Evolutionary conservation across 1,284 basidiomycete genomes (phyloP).

Genomic region (Ceratobasidium sp.): DNA sequence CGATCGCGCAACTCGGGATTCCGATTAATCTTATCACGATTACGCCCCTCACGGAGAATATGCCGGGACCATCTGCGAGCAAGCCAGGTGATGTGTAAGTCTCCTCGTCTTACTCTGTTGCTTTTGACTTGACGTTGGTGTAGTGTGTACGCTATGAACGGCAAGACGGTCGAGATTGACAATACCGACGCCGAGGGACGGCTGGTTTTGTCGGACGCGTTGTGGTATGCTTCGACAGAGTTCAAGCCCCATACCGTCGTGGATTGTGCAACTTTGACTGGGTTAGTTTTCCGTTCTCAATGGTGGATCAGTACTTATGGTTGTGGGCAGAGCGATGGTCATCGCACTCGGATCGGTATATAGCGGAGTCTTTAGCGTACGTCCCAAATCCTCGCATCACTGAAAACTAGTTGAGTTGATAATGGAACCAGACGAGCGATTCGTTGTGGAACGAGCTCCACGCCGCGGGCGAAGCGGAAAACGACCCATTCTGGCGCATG

Average conservation of each 20-base stretch:
- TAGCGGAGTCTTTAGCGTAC: conserved; percentile 84
- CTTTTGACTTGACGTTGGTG: conserved; percentile 20
- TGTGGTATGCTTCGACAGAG: conserved; percentile 84
- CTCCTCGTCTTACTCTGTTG: not conserved
- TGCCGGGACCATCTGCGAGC: conserved; percentile 86
- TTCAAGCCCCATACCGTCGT: conserved; percentile 87
- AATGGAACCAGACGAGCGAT: conserved; percentile 70
- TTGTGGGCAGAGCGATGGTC: conserved; percentile 70
- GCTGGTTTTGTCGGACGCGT: conserved; percentile 83
- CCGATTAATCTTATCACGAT: conserved; percentile 83
- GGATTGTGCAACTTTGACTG: conserved; percentile 87
- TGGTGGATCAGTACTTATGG: not conserved
- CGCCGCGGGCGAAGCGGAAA: conserved; percentile 77
- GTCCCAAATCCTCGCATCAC: conserved; percentile 50
- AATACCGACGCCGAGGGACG: conserved; percentile 93
- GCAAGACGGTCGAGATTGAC: conserved; percentile 88
- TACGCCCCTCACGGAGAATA: conserved; percentile 87
- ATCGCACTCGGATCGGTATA: conserved; percentile 80
- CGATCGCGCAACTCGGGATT: conserved; percentile 85
- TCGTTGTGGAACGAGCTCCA: conserved; percentile 80
- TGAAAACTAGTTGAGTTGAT: no score
- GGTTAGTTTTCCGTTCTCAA: conserved; percentile 54
- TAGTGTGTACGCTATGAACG: conserved; percentile 90
- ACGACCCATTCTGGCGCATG: conserved; percentile 89
- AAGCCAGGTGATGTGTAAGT: conserved; percentile 88